These are phyloP conservation scores for Phytophthora uliginosa DNA, from an alignment of 352 stramenopile species.

Conservation along the genomic window DNA sequence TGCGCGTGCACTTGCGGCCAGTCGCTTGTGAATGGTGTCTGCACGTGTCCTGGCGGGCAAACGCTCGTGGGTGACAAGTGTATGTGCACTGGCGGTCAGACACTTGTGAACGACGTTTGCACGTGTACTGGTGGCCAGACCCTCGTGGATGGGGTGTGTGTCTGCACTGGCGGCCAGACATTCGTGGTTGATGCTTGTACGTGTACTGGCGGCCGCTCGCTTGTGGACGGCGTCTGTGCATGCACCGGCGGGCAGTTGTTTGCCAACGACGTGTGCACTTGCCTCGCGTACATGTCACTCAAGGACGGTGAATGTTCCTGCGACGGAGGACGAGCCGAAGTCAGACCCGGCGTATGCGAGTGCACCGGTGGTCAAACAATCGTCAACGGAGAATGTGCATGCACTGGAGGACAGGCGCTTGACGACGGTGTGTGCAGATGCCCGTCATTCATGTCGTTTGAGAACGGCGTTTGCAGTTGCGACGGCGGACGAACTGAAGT, in stretches of 20 bases:
- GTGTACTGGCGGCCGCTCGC: not conserved
- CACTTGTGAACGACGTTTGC: not conserved
- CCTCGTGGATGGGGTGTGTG: slow-evolving; percentile 4
- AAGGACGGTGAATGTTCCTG: not conserved
- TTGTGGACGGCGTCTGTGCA: slow-evolving; percentile 5
- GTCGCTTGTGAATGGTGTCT: slow-evolving; percentile 1
- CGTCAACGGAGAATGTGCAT: not conserved
- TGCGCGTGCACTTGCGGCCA: slow-evolving; percentile 7
- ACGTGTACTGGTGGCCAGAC: not conserved
- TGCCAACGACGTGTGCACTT: not conserved
- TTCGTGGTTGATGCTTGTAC: not conserved
- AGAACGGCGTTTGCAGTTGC: not conserved
- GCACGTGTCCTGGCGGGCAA: slow-evolving; percentile 8
- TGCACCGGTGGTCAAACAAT: not conserved
- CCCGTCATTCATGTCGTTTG: not conserved
- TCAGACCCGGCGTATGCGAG: not conserved
- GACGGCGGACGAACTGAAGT: not conserved
- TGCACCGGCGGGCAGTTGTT: not conserved
- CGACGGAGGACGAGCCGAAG: not conserved
- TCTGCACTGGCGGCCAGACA: not conserved
- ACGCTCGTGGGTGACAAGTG: not conserved
- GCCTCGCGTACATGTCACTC: not conserved
- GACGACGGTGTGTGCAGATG: not conserved
- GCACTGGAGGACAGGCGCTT: not conserved
- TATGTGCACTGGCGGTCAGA: slow-evolving; percentile 1